These are phyloP conservation scores for Nidularia sp. DNA, from an alignment of 768 basidiomycete genomes.

Conservation along the genomic window DNA sequence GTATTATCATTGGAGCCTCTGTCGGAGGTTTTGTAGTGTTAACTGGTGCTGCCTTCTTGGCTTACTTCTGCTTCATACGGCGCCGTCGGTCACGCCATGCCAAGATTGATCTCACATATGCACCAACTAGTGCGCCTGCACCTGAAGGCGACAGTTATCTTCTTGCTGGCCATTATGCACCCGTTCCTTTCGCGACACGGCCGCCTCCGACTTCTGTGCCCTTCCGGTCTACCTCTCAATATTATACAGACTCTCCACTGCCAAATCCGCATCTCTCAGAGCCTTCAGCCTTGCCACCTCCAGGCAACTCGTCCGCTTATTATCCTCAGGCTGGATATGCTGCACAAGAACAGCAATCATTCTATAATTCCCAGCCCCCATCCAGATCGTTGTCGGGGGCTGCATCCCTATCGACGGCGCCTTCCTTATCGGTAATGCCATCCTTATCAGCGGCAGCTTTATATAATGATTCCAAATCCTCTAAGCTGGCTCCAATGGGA, in stretches of 20 bases:
- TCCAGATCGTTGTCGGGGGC: no score
- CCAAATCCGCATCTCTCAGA: background rate
- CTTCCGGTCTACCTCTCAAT: no score
- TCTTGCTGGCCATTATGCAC: background rate
- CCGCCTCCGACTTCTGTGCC: background rate
- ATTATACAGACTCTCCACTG: background rate
- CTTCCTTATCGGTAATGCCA: no score
- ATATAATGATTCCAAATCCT: no score
- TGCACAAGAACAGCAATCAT: no score
- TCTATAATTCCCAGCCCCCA: no score
- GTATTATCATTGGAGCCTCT: constrained; percentile 9
- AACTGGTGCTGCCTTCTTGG: constrained; percentile 4
- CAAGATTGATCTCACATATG: constrained; percentile 10
- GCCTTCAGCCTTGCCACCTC: no score
- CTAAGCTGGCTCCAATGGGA: no score
- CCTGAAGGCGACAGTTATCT: background rate
- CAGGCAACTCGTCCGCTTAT: no score
- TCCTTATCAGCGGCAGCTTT: no score
- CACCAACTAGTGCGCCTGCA: background rate
- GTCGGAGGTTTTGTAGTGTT: constrained; percentile 9
- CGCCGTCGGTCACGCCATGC: constrained; percentile 2
- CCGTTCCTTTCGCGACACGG: background rate
- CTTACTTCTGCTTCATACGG: constrained; percentile 8
- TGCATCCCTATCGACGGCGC: no score
- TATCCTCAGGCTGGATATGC: no score